These are phyloP conservation scores for Pyrenula aspistea DNA, from an alignment of 495 filamentous ascomycete species.

Conservation along the genomic window DNA sequence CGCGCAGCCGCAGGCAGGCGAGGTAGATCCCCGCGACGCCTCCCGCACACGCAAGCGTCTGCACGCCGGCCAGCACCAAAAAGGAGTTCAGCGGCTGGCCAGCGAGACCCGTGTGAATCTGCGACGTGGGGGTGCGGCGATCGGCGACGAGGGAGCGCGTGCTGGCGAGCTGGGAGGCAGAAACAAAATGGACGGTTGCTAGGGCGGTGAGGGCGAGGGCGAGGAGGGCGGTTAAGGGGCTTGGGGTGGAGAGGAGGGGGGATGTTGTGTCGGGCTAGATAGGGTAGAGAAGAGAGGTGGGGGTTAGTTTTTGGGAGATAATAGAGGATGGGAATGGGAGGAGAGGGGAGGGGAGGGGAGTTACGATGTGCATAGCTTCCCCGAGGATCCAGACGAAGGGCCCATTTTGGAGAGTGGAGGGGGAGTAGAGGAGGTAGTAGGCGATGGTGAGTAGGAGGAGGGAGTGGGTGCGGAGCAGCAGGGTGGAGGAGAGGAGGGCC, in stretches of 20 bases:
- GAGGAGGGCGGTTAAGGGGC: slow-evolving; percentile 58
- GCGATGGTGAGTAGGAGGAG: slow-evolving; percentile 72
- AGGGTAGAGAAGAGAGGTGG: slow-evolving; percentile 7
- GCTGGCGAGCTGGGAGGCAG: slow-evolving; percentile 39
- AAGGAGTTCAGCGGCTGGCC: slow-evolving; percentile 61
- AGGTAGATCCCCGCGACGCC: slow-evolving; percentile 55
- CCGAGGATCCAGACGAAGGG: slow-evolving; percentile 74
- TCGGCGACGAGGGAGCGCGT: slow-evolving; percentile 4
- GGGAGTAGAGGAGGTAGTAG: slow-evolving; percentile 69
- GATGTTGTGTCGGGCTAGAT: slow-evolving; percentile 7
- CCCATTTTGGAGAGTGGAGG: slow-evolving; percentile 58
- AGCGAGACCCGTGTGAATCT: slow-evolving; percentile 25
- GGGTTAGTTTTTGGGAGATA: slow-evolving; percentile 5
- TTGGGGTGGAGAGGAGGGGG: slow-evolving; percentile 48
- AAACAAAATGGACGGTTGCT: slow-evolving; percentile 61
- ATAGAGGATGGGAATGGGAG: slow-evolving; percentile 16
- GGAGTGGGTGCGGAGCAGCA: slow-evolving; percentile 64
- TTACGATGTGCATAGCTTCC: slow-evolving; percentile 67
- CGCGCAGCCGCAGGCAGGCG: slow-evolving; percentile 25
- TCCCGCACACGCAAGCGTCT: slow-evolving; percentile 55
- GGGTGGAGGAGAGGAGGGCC: slow-evolving; percentile 65
- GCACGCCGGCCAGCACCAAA: slow-evolving; percentile 56
- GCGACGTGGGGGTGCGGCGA: slow-evolving; percentile 13
- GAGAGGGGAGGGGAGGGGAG: slow-evolving; percentile 7
- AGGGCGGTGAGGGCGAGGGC: slow-evolving; percentile 53